Evolutionary conservation across 78 protist species (phyloP), one percentile per base, ranked within the genome.

Genomic region (Cavenderia fasciculata): DNA sequence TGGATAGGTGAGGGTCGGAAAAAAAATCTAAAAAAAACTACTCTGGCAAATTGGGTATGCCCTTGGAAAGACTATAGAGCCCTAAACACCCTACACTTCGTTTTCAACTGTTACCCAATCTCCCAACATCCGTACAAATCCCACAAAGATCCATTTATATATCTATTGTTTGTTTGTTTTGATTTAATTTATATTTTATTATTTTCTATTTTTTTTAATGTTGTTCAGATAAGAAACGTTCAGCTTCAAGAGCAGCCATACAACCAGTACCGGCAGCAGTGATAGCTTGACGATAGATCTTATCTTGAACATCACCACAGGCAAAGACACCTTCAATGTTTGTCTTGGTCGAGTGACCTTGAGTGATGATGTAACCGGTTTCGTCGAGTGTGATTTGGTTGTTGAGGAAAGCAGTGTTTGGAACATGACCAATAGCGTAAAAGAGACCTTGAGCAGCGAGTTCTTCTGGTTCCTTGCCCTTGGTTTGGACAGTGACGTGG

Each of bases 211-310:
- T 14, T 10, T 46, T 68, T 41, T 27, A 27, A n/a, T 25, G 31
- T 41, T 25, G 4, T 6, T 41, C 21, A 25, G 88, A 63, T 25
- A 82, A 43, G 49, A 36, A 96, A 46, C 76, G 69, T 63, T 96
- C 96, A 18, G 90, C 92, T 21, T 95, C 97, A 27, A 97, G 52
- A 27, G 98, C 97, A 21, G 96, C 97, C 96, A 85, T 94, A 85
- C 98, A 97, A 21, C 98, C 98, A 25, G 77, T 68, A 68, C 98
- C 98, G 11, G 97, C 98, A 8, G 97, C 96, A 3, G 97, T 95
- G 70, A 96, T 93, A 27, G 98, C 98, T 92, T 97, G 98, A 16
- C 97, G 75, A 31, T 93, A 97, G 41, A 76, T 41, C 54, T 86
- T 54, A 92, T 97, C 99, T 47, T 76, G 93, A 21, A 86, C 94